Evolutionary conservation across 352 stramenopile species (phyloP), one percentile per base, ranked within the genome.

Genomic region (Plasmopara viticola): DNA sequence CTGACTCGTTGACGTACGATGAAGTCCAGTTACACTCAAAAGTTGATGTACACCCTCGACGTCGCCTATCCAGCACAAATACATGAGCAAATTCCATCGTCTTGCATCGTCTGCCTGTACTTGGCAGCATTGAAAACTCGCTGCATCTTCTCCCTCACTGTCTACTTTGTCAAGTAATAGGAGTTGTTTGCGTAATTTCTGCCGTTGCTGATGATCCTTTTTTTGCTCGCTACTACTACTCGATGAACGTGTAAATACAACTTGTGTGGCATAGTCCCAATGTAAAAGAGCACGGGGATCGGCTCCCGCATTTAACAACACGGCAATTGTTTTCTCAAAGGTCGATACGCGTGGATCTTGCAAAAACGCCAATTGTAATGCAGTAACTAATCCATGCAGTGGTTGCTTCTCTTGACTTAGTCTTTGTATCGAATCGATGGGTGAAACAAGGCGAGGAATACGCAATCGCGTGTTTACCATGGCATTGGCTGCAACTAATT

Each of bases 11-110:
- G 51, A 38, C 42, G 43, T 28, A 17, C 28, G 41, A 44, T 33
- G 42, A 51, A 31, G 34, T 49, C 61, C 61, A 9, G 51, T 53
- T 44, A 65, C 44, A 38, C 44, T 42, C 9, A 69, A 48, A 13
- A 87, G 58, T 9, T 62, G 51, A 6, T 72, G 57, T 2, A 81
- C 66, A 7, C 60, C 48, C 9, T 72, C 60, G 5, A 88, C 28
- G 33, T 91, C 71, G 0, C 74, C 72, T 4, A 74, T 53, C 30
- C 56, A 68, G 37, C 76, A 74, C 6, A 84, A 68, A 49, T 78
- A 89, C 78, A 89, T 87, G 15, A 88, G 60, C 40, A 91, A 49
- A 38, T 73, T 82, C 80, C 78, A 89, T 17, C 58, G 56, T 43
- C 59, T 44, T 5, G 54, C 61, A 33, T 90, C 80, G 37, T 80